Evolutionary conservation across 495 filamentous ascomycete species (phyloP), one percentile per base, ranked within the genome.

Genomic region (Penicillium verhagenii): DNA sequence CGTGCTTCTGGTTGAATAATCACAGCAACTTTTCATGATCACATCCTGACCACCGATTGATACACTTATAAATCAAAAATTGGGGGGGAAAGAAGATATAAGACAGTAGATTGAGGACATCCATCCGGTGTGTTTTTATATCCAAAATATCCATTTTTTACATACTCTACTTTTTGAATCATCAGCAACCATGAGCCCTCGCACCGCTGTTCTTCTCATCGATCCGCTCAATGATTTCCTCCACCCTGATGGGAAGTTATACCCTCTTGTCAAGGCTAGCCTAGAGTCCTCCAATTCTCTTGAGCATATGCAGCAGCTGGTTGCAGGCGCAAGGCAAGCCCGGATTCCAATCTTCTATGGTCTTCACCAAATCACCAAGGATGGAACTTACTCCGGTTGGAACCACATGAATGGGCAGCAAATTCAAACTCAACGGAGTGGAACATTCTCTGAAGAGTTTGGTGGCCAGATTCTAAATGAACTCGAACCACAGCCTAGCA

Each of bases 161-260:
- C n/a, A n/a, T n/a, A n/a, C n/a, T 23, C 11, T 42, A 42, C 38
- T 42, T 16, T n/a, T n/a, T n/a, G n/a, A 42, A 42, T 42, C 38
- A 19, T 42, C 20, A 6, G 38, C 38, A 45, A 45, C 11, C 3
- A 45, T 26, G 42, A 24, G 20, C 20, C 14, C 42, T 24, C 20
- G 7, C 25, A 23, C 42, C n/a, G 42, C 42, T 25, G 23, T 45
- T 21, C 42, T 45, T 23, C 42, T 45, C 10, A 52, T 52, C 33
- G 50, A 52, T 33, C 50, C 50, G 38, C 50, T 52, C 25, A 52
- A 52, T 52, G 50, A 52, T 38, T 52, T 52, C n/a, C 23, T 52
- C 24, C 50, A 52, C 38, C 37, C 37, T 7, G 38, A 52, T 52
- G 50, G 37, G 19, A 33, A 44, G 39, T 25, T 44, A 14, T 43